Evolutionary conservation across 2,329 filamentous ascomycete genomes (phyloP), one percentile per base, ranked within the genome.

Genomic region (Ophiosphaerella narmari): DNA sequence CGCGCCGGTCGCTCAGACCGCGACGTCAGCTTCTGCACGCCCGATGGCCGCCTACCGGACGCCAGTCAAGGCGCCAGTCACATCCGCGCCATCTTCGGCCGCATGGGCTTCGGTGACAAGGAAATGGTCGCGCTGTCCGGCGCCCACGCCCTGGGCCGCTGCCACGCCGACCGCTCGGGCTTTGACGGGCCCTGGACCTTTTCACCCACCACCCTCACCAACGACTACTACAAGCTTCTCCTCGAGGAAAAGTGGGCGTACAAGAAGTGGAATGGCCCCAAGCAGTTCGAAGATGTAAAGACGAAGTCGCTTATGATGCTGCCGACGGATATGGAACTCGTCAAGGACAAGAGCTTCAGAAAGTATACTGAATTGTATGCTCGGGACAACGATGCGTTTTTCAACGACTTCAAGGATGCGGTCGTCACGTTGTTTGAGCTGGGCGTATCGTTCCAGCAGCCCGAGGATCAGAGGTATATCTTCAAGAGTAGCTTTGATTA

Each of bases 81-180:
- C 78, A 83, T 97, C 65, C 88, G 94, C 68, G 84, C 85, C 78
- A 93, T 97, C 80, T 99, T 97, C 78, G 85, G 86, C 75, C 91
- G 93, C 73, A 97, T 97, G 93, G 93, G 93, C 62, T 97, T 97
- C 83, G 88, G 94, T 75, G 93, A 99, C 78, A 89, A 89, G 69
- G 92, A 97, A 77, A 97, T 97, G 71, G 93, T 97, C 39, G 94
- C 93, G 26, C 84, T 97, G 45, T 82, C 82, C 87, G 97, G 83
- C 79, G 86, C 44, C 84, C 94, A 80, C 90, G 93, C 75, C 87
- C 86, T 70, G 33, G 92, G 92, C 56, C 90, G 92, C 61, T 95
- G 89, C 80, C 94, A 97, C 82, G 81, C 86, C 7, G 88, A 94
- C 77, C 90, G 93, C 72, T 91, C 86, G 57, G 93, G 93, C 57